These are phyloP conservation scores for Tolypocladium cylindrosporum DNA, from an alignment of 2,329 filamentous ascomycete genomes.

Conservation along the genomic window DNA sequence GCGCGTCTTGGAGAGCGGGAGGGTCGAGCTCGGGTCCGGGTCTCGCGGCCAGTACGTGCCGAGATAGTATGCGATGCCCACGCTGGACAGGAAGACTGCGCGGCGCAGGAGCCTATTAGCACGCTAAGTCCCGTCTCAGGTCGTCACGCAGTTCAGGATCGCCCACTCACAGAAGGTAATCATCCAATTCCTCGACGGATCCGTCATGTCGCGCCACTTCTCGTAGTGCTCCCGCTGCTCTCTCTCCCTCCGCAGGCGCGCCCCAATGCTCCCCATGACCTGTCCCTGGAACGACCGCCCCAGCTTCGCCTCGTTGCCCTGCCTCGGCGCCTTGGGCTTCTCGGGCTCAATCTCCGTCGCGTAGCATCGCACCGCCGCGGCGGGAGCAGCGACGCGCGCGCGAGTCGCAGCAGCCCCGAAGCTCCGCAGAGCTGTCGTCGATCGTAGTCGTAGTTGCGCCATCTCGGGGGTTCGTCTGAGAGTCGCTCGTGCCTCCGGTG, in stretches of 20 bases:
- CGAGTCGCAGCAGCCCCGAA: conserved; percentile 10
- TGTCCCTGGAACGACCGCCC: conserved; percentile 45
- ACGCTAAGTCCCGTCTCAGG: background rate
- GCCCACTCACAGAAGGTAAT: conserved; percentile 41
- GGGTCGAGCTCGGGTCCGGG: conserved; percentile 44
- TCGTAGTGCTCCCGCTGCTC: conserved; percentile 42
- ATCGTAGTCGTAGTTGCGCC: conserved; percentile 23
- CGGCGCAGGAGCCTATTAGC: conserved; percentile 1
- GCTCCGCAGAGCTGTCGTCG: conserved; percentile 19
- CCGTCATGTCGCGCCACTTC: conserved; percentile 27
- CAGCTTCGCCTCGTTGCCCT: conserved; percentile 26
- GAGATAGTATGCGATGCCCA: conserved; percentile 45
- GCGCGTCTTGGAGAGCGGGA: conserved; percentile 41
- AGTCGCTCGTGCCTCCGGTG: background rate
- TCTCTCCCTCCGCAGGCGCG: conserved; percentile 43
- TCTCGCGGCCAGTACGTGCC: conserved; percentile 45
- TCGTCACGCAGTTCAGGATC: background rate
- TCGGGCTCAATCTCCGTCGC: conserved; percentile 26
- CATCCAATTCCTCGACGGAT: conserved; percentile 36
- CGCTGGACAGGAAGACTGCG: conserved; percentile 41
- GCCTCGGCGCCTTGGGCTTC: conserved; percentile 17
- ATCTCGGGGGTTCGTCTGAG: conserved; percentile 7
- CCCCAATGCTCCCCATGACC: conserved; percentile 47
- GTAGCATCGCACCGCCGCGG: conserved; percentile 17
- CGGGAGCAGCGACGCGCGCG: conserved; percentile 6